Conservation (phyloP, 179 eudicot genomes). For the Heliamphora pulchella region DNA sequence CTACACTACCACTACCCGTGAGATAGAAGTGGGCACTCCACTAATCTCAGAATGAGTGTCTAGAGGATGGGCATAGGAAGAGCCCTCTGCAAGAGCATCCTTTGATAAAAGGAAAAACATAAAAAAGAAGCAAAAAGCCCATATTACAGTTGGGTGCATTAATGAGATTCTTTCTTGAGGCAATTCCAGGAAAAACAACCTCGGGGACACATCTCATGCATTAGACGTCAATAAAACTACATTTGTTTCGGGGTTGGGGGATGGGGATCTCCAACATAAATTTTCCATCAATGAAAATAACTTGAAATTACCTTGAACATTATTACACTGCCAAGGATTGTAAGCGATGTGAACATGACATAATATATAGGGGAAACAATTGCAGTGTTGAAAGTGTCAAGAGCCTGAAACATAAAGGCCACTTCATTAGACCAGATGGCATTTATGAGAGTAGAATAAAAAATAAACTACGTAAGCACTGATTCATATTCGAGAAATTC, state of each 20-base stretch:
- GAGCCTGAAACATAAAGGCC: constrained; percentile 43
- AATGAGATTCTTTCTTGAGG: no score
- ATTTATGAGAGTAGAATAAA: neutral
- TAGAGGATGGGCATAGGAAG: no score
- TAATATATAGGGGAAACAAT: constrained; percentile 71
- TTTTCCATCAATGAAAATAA: neutral
- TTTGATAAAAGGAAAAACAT: no score
- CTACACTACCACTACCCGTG: no score
- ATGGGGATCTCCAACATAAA: neutral
- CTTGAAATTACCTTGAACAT: constrained; percentile 59
- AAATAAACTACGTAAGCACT: neutral
- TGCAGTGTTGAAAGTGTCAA: constrained; percentile 63
- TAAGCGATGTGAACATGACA: constrained; percentile 72
- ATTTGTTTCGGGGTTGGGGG: neutral
- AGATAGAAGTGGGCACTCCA: no score
- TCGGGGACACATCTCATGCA: neutral
- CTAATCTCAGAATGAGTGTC: no score
- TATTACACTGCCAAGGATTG: constrained; percentile 58
- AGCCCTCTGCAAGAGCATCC: no score
- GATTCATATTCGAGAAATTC: neutral
- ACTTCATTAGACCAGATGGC: neutral
- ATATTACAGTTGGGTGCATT: no score
- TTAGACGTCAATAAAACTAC: neutral
- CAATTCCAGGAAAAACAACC: neutral
- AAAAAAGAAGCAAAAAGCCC: no score